Evolutionary conservation across 1,284 basidiomycete genomes (phyloP), one percentile per base, ranked within the genome.

Genomic region (Vanrija pseudolonga): DNA sequence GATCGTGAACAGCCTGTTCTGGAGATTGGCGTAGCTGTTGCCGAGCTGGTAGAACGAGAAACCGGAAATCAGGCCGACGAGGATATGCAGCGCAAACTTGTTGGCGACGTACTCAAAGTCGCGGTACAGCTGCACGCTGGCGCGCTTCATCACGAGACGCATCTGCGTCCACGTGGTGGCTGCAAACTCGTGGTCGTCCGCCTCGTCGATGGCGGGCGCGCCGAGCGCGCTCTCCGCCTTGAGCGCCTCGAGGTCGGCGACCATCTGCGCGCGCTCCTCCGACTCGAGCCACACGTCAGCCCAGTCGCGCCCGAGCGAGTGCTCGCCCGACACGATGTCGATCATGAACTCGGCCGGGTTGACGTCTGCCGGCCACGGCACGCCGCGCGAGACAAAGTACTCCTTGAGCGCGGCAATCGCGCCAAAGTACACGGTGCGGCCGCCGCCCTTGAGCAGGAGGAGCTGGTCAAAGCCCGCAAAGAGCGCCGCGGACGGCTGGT

Each of bases 391-490:
- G 55, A 79, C 64, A 64, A 82, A 80, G 70, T 83, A 82, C 19
- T 67, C 53, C 24, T 80, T 69, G 4, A 81, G 81, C 41, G 81
- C 75, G 38, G 65, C 68, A 50, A 80, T 73, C 3, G 79, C 78
- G 18, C 82, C 82, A 61, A 80, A 83, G 76, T 80, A 83, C 51
- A 82, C 78, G 32, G 80, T 77, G 11, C 78, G 77, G n/a, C 81
- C 80, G 47, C 79, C 77, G 62, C 72, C 58, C 55, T 60, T 72
- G 59, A 81, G 73, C 22, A 80, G 71, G 47, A 67, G 61, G 36
- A 89, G 85, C 73, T 89, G 88, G 76, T 89, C 87, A 63, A 90
- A 90, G 47, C 78, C 77, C 6, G 83, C 78, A 65, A 62, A 89
- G 71, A 66, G 91, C 77, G 73, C 88, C 82, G 75, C 74, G 44